phyloP scores from a whole-genome alignment of 2,329 filamentous ascomycete genomes.

The Diaporthe helianthi region DNA sequence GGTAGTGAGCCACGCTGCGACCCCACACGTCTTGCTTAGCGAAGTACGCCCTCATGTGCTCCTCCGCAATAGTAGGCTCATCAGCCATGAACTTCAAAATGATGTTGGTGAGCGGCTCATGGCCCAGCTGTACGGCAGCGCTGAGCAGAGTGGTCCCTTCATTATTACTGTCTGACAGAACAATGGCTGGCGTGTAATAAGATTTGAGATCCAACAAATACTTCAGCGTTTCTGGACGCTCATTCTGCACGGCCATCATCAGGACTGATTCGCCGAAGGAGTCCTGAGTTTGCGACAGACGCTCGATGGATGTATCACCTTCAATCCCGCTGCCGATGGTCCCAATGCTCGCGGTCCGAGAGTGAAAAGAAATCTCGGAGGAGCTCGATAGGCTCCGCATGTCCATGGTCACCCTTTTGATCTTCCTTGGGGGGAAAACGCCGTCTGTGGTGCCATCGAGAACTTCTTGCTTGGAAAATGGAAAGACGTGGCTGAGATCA shows the following conservation, averaged over 20 bases:
- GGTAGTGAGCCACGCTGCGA: slow-evolving; percentile 90
- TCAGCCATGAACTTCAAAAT: slow-evolving; percentile 74
- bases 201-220: slow-evolving; percentile 81
- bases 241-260: slow-evolving; percentile 84
- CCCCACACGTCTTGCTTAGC: slow-evolving; percentile 81
- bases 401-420: slow-evolving; percentile 89
- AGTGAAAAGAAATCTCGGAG: slow-evolving; percentile 84
- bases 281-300: slow-evolving; percentile 74
- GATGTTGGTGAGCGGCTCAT: slow-evolving; percentile 75
- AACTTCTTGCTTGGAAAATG: slow-evolving; percentile 73
- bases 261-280: slow-evolving; percentile 80
- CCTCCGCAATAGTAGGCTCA: slow-evolving; percentile 53
- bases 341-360: slow-evolving; percentile 77
- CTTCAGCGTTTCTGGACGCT: slow-evolving; percentile 72
- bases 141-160: slow-evolving; percentile 89
- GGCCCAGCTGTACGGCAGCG: slow-evolving; percentile 86
- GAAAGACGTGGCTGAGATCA: slow-evolving; percentile 84
- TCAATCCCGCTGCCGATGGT: slow-evolving; percentile 78
- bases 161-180: slow-evolving; percentile 86
- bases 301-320: slow-evolving; percentile 85
- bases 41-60: slow-evolving; percentile 72
- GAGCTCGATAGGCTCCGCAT: slow-evolving; percentile 86
- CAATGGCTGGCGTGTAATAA: slow-evolving; percentile 73
- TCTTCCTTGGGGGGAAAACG: slow-evolving; percentile 54
- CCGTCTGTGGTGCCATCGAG: slow-evolving; percentile 42